Evolutionary conservation across 345 rosid species (phyloP), one percentile per base, ranked within the genome.

Genomic region (Anacardium occidentale): DNA sequence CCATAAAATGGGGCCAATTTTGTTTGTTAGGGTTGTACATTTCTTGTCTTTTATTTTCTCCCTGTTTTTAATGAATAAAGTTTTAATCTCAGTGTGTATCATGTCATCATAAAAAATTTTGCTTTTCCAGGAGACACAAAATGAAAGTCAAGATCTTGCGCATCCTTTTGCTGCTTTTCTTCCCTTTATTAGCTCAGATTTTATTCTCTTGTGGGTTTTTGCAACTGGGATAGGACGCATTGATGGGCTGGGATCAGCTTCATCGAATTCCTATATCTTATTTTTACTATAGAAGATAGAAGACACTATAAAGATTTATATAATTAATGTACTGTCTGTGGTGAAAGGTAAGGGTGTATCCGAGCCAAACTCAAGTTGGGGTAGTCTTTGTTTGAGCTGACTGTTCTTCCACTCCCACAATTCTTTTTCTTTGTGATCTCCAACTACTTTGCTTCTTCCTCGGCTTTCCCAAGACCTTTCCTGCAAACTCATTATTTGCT

Each of bases 131-230:
- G 77, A 53, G 57, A 75, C 66, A 4, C 69, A 76, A 22, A 17
- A 83, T 87, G 94, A 89, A 79, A 84, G 91, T 89, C 70, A 85
- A 87, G 81, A 69, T 87, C 62, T 76, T 89, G 83, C 86, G 90
- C 87, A 89, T 89, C 93, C 89, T 83, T 64, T 52, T 66, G 18
- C 3, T 15, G 4, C 50, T 20, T 17, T 5, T 20, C 25, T 11
- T 7, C 1, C 45, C 50, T 51, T 22, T 47, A 25, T 44, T 57
- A 3, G 57, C 15, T 70, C 56, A 32, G 10, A 22, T 11, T 18
- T 5, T 34, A 24, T 53, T 29, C 32, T 29, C 32, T 3, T 29
- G 32, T 29, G 32, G 32, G 32, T 29, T 29, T 29, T 17, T 58
- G 21, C 59, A 42, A 37, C 20, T 32, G 61, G 47, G 32, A 3